Percentiles rank a stretch among this genome's conserved stretches.
phyloP scores from a whole-genome alignment of 768 basidiomycete genomes.

The Tylopilus sp. region DNA sequence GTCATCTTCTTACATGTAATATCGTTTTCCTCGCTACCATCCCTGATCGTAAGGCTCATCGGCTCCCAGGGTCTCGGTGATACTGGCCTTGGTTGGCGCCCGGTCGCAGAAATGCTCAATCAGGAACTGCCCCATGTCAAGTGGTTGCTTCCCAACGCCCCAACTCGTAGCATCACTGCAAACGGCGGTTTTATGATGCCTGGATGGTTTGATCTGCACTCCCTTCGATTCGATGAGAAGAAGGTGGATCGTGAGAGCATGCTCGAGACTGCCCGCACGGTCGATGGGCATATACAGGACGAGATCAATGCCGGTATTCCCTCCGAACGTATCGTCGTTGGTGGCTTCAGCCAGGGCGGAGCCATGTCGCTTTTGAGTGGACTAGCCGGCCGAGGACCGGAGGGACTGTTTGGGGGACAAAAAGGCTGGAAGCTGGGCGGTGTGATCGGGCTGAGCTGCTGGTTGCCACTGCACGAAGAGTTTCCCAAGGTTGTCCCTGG shows the following conservation, averaged over 20 bases:
- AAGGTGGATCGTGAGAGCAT: slow-evolving; percentile 62
- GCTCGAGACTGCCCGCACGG: slow-evolving; percentile 53
- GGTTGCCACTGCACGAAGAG: slow-evolving; percentile 65
- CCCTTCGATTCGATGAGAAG: slow-evolving; percentile 51
- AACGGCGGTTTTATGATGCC: slow-evolving; percentile 71
- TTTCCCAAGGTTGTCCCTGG: slow-evolving; percentile 56
- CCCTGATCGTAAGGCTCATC: not conserved
- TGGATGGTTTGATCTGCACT: slow-evolving; percentile 77
- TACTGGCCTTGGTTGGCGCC: slow-evolving; percentile 71
- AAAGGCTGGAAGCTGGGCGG: slow-evolving; percentile 65
- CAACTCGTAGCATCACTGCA: slow-evolving; percentile 58
- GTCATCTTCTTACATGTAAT: slow-evolving; percentile 85
- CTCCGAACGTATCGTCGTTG: slow-evolving; percentile 71
- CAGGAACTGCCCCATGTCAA: slow-evolving; percentile 68
- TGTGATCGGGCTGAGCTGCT: slow-evolving; percentile 70
- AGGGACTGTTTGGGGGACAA: slow-evolving; percentile 23
- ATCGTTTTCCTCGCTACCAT: slow-evolving; percentile 20
- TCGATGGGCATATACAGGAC: slow-evolving; percentile 67
- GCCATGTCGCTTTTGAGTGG: slow-evolving; percentile 76
- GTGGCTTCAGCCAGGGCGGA: slow-evolving; percentile 87
- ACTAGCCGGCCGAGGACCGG: slow-evolving; percentile 34
- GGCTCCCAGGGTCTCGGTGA: slow-evolving; percentile 68
- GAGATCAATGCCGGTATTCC: slow-evolving; percentile 74
- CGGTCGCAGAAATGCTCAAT: slow-evolving; percentile 68
- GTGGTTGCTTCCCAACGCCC: slow-evolving; percentile 60